Evolutionary conservation across 495 filamentous ascomycete species (phyloP), one percentile per base, ranked within the genome.

Genomic region (Trichoderma parareesei): DNA sequence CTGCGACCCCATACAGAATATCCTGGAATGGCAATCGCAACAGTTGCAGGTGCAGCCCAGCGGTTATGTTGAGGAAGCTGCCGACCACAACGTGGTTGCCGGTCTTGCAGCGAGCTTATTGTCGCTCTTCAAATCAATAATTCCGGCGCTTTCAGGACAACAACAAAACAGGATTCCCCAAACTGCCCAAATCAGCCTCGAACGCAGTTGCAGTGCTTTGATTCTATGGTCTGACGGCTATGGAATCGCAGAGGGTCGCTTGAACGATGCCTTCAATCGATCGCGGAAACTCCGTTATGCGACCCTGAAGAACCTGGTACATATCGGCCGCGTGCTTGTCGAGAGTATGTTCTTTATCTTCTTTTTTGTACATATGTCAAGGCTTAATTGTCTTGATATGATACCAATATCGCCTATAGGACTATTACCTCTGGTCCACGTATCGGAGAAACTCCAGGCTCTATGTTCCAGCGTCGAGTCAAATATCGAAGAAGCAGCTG

Each of bases 141-240:
- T 49, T 27, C 46, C 20, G 1, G 9, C n/a, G 20, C 8, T 49
- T 6, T 18, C 16, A 3, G 46, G 27, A 27, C 27, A 27, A 1
- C 27, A 49, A 2, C 46, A 49, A 6, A 8, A 16, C 9, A 27
- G 11, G 16, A 60, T 62, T 41, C 65, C 65, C 5, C 62, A 62
- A 33, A 18, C 10, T 37, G 60, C 43, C 20, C 40, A 14, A 6
- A 60, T 55, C 37, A 60, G 65, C 59, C 59, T 66, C 2, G 65
- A 66, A 38, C 53, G 65, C 3, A 57, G 38, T 60, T 38, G 42
- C 27, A 57, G 60, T 27, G 20, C 60, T 20, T 13, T 66, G 35
- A 48, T 57, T 13, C 65, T 66, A 3, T 66, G 65, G 65, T 66
- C 65, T 3, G 60, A 66, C 27, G 65, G 65, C n/a, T 66, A 55